Percentiles rank a stretch among this genome's conserved stretches.
Conservation (phyloP, 176 grass and related monocot genomes). For the Oryza longistaminata region DNA sequence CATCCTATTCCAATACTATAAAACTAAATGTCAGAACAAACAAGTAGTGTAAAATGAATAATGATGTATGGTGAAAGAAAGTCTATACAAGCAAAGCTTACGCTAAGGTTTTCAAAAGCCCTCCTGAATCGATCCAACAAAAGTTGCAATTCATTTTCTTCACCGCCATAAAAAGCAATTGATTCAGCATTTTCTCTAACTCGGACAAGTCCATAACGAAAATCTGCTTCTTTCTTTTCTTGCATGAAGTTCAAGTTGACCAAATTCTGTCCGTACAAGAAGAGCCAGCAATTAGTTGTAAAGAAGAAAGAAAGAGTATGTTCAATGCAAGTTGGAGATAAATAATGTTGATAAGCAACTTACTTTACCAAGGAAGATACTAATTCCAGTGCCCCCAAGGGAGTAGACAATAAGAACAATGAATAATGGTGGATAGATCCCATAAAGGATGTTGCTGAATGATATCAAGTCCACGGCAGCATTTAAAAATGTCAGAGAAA, state of each 20-base stretch:
- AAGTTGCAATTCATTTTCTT: conserved; percentile 93
- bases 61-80: conserved; percentile 5
- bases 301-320: conserved; percentile 24
- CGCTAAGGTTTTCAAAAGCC: conserved; percentile 90
- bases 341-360: conserved; percentile 15
- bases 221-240: conserved; percentile 99
- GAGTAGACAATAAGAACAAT: conserved; percentile 94
- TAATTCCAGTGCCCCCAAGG: conserved; percentile 87
- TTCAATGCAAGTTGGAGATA: conserved; percentile 5
- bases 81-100: conserved; percentile 41
- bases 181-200: conserved; percentile 99
- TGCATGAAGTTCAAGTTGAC: conserved; percentile 99
- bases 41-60: conserved; percentile 10
- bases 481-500: conserved; percentile 89
- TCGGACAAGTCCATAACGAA: conserved; percentile 91
- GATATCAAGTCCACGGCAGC: conserved; percentile 93
- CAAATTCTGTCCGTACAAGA: conserved; percentile 60
- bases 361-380: conserved; percentile 95
- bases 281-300: conserved; percentile 27
- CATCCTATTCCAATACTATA: conserved; percentile 1
- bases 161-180: conserved; percentile 94
- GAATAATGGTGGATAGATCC: conserved; percentile 96
- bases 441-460: conserved; percentile 97
- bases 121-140: conserved; percentile 84
- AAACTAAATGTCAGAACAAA: background rate